These are phyloP conservation scores for Penicillium egyptiacum DNA, from an alignment of 495 filamentous ascomycete species.

Conservation along the genomic window DNA sequence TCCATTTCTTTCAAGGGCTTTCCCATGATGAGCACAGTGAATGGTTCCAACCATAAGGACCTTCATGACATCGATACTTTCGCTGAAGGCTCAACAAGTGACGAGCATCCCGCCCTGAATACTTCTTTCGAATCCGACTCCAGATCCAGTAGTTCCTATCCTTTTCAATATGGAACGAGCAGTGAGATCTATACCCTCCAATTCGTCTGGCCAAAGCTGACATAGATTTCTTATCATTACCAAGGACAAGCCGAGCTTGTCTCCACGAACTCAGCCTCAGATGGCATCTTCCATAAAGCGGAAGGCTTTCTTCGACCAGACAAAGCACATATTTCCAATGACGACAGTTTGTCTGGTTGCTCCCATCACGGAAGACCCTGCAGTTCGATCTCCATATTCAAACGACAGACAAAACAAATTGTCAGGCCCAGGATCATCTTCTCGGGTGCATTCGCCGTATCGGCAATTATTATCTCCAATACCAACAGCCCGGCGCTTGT, in stretches of 20 bases:
- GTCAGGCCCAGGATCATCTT: not conserved
- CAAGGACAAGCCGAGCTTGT: constrained; percentile 4
- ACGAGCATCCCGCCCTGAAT: constrained; percentile 1
- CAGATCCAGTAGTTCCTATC: not conserved
- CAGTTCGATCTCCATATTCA: not conserved
- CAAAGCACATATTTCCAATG: not conserved
- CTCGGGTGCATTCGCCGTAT: not conserved
- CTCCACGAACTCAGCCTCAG: not conserved
- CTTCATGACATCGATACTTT: constrained; percentile 5
- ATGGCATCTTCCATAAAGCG: constrained; percentile 3
- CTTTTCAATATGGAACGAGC: not conserved
- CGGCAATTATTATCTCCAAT: not conserved
- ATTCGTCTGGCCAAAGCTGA: not conserved
- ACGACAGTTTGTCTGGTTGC: not conserved
- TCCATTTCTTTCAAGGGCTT: not conserved
- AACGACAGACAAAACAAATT: not conserved
- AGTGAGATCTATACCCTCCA: not conserved
- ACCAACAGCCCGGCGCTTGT: constrained; percentile 6
- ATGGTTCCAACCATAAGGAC: constrained; percentile 7
- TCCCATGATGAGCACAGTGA: constrained; percentile 5
- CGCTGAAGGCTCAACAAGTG: not conserved
- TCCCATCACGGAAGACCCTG: not conserved
- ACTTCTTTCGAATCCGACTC: not conserved
- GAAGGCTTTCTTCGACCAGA: constrained; percentile 4
- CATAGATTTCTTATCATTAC: not conserved